A percentile compares a stretch with the other conserved stretches of the same genome.
phyloP scores from a whole-genome alignment of 2,329 filamentous ascomycete genomes.

The Colletotrichum euphorbiae region DNA sequence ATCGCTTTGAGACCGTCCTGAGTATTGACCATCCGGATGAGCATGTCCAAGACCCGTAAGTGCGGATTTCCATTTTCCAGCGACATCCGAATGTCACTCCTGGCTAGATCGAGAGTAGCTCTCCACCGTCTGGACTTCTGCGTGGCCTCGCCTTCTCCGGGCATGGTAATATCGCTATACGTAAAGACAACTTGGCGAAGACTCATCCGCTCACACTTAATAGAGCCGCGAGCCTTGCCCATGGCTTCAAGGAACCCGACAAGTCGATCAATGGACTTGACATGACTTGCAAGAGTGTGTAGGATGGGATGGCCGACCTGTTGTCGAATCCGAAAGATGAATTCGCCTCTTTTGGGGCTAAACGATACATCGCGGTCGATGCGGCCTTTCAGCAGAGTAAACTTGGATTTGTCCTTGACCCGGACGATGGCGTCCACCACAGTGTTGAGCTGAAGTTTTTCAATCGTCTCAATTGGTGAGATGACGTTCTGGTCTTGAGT shows the following conservation, averaged over 20 bases:
- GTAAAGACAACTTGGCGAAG: constrained; percentile 74
- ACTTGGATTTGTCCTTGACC: constrained; percentile 65
- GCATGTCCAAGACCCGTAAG: constrained; percentile 68
- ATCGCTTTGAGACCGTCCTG: constrained; percentile 63
- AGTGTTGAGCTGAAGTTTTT: constrained; percentile 24
- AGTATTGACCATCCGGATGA: constrained; percentile 69
- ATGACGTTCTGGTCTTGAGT: constrained; percentile 9
- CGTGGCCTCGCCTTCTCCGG: constrained; percentile 32
- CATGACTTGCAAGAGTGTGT: constrained; percentile 66
- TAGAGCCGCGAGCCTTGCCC: constrained; percentile 63
- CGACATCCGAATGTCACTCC: constrained; percentile 65
- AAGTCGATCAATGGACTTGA: constrained; percentile 76
- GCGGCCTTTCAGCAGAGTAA: constrained; percentile 64
- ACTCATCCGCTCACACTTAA: constrained; percentile 69
- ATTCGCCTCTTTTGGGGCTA: constrained; percentile 68
- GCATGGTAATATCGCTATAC: constrained; percentile 62
- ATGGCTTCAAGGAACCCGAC: constrained; percentile 77
- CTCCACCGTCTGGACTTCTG: constrained; percentile 54
- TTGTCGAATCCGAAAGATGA: constrained; percentile 70
- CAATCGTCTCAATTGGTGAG: constrained; percentile 10
- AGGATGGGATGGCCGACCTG: constrained; percentile 70
- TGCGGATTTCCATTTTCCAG: constrained; percentile 76
- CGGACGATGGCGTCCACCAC: constrained; percentile 63
- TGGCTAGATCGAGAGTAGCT: constrained; percentile 69
- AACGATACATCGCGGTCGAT: constrained; percentile 74